These are phyloP conservation scores for Nemophila menziesii DNA, from an alignment of 257 asterid species.

Conservation along the genomic window DNA sequence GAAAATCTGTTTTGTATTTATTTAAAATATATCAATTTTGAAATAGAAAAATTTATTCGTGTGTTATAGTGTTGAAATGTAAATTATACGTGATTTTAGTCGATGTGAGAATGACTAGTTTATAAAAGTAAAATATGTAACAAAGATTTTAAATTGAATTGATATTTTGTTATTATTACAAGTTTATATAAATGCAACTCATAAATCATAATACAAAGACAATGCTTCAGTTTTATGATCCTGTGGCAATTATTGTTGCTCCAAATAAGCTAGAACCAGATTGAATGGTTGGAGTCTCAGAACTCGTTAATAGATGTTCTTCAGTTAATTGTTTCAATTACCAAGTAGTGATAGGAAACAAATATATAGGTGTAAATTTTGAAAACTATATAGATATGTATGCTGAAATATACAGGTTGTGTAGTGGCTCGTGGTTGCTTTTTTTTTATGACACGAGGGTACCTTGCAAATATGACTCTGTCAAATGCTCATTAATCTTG, in stretches of 20 bases:
- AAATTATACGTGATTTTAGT: too few species aligned
- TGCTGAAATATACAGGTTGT: slow-evolving; percentile 40
- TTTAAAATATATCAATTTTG: too few species aligned
- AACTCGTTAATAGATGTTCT: slow-evolving; percentile 60
- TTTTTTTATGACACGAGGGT: slow-evolving; percentile 98
- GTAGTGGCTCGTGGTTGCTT: slow-evolving; percentile 80
- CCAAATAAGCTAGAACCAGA: slow-evolving; percentile 81
- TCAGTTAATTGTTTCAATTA: slow-evolving; percentile 26
- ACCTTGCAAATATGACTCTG: too few species aligned
- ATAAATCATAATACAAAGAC: slow-evolving; percentile 90
- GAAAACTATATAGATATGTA: slow-evolving; percentile 7
- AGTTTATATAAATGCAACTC: slow-evolving; percentile 36
- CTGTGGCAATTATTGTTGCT: slow-evolving; percentile 69
- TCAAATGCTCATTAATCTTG: slow-evolving; percentile 13
- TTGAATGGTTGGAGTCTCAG: slow-evolving; percentile 94
- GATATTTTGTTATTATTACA: slow-evolving; percentile 3
- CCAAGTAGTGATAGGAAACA: slow-evolving; percentile 13
- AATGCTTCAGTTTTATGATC: slow-evolving; percentile 77
- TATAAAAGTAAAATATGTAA: too few species aligned
- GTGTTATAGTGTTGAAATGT: neutral
- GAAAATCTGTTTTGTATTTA: too few species aligned
- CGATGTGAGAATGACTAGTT: too few species aligned
- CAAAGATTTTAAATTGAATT: too few species aligned
- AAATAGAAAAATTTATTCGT: too few species aligned
- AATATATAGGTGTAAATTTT: neutral